Evolutionary conservation across 2,329 filamentous ascomycete genomes (phyloP), one percentile per base, ranked within the genome.

Genomic region (Ampelomyces quisqualis): DNA sequence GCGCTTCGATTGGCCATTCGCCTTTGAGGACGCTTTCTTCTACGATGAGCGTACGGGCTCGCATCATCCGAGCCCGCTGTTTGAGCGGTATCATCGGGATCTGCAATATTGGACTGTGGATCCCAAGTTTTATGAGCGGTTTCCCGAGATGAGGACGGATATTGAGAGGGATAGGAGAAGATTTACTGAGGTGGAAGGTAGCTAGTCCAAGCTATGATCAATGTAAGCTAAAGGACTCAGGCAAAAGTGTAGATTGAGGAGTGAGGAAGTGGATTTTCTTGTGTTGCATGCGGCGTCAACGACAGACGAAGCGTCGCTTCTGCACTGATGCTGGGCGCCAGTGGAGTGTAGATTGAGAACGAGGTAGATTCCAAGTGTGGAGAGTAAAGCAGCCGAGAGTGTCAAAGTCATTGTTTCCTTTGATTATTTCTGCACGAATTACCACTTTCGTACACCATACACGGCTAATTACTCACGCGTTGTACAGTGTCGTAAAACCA

Each of bases 11-110:
- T 65, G 63, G 61, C 61, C 60, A 1, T 66, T 62, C 34, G 46
- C 57, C 7, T 60, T 61, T 30, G 62, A 65, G 38, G 62, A 66
- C 23, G 48, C 58, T 0, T 66, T 66, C 31, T 64, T 57, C 47
- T 49, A 37, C 23, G 58, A 65, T 17, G 51, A 57, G 3, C 19
- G 17, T 1, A 34, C 36, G 0, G 48, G 49, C 1, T 21, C 5
- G 2, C 51, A 56, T 20, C 49, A 47, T 21, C 60, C 62, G 0
- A 55, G 47, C 34, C 60, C 60, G 11, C 31, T 66, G 9, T 65
- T 65, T 33, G 61, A 65, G 45, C 44, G 53, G 5, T 65, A 63
- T 35, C 62, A 66, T 32, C 22, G 49, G 1, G 58, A 66, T 40
- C 11, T 65, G 29, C 50, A 48, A 34, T 53, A 49, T 30, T 65